Evolutionary conservation across 305 asterid genomes (phyloP).

Genomic region (Fraxinus dipetala): DNA sequence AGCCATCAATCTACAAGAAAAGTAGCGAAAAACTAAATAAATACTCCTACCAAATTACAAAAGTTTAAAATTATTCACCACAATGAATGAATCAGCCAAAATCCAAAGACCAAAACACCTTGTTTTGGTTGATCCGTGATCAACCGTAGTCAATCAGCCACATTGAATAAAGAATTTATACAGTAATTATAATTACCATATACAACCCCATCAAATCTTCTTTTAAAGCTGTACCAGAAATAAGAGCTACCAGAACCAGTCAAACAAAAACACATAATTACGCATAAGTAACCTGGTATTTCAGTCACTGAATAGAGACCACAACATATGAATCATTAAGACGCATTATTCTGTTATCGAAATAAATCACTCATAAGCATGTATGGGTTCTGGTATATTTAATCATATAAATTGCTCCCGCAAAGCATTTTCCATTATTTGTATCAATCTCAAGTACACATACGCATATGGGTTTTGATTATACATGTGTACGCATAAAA

Average conservation of each 20-base stretch:
- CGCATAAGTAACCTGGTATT: not conserved
- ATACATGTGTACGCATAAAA: not conserved
- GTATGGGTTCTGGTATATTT: not conserved
- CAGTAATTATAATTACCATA: not conserved
- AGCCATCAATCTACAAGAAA: slow-evolving; percentile 66
- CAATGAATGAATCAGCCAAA: not conserved
- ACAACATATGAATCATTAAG: not conserved
- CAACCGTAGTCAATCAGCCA: not conserved
- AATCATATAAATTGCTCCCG: not conserved
- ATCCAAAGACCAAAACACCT: slow-evolving; percentile 6
- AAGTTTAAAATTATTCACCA: slow-evolving; percentile 8
- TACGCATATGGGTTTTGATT: not conserved
- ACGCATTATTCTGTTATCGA: not conserved
- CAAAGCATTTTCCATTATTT: not conserved
- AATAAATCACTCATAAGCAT: not conserved
- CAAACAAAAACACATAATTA: not conserved
- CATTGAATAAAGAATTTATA: not conserved
- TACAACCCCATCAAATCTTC: not conserved
- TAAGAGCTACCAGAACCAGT: not conserved
- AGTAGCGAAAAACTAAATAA: not conserved
- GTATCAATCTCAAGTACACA: not conserved
- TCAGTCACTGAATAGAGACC: not conserved
- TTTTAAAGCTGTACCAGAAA: not conserved
- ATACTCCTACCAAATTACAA: not conserved
- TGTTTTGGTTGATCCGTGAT: not conserved